Base-by-base conservation (phyloP, 345 rosid genomes). In the Anastatica hierochuntica region DNA sequence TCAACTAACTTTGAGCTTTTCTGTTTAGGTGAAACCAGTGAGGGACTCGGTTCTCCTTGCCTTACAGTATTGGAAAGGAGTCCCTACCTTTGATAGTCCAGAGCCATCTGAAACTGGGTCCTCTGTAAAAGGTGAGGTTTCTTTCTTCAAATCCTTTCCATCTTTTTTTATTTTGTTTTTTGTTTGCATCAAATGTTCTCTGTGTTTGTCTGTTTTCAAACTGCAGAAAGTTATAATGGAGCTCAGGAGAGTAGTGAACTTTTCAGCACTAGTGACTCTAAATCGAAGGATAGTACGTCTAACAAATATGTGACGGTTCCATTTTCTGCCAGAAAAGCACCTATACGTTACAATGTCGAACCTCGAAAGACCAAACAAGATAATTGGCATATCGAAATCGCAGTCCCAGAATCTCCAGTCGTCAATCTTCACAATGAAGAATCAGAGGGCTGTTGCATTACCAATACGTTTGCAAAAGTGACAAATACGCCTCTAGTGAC, bases 21-120 rank as follows among this genome's bases (percentile, higher is more conserved):
- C 52, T 65, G 24, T 67, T 38, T 31, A 86, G 98, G 98, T 90
- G 59, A 90, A 86, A 70, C 98, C 98, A 55, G 96, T 90, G 40
- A 80, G 98, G 72, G 98, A 90, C 66, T 63, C 83, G 1, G 83
- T 82, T 23, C 23, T 77, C 36, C 81, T 76, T 57, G 89, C 96
- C 31, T 65, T 90, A n/a, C 88, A 79, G 62, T 73, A 64, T 68
- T 90, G 98, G 98, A 87, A 68, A 79, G 72, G 56, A 60, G 70
- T 82, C 75, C 80, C 75, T 1, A 82, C 89, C 30, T 60, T 70
- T 56, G 81, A 73, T 75, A 70, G 77, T 68, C 77, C 76, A 63
- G 85, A 82, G 60, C 79, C 72, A 53, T 90, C 92, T 47, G 92
- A 82, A 71, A 67, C 79, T 58, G 96, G 82, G 62, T 87, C 89